Evolutionary conservation across 163 green algal genomes (phyloP).

Genomic region (Trebouxia gelatinosa): DNA sequence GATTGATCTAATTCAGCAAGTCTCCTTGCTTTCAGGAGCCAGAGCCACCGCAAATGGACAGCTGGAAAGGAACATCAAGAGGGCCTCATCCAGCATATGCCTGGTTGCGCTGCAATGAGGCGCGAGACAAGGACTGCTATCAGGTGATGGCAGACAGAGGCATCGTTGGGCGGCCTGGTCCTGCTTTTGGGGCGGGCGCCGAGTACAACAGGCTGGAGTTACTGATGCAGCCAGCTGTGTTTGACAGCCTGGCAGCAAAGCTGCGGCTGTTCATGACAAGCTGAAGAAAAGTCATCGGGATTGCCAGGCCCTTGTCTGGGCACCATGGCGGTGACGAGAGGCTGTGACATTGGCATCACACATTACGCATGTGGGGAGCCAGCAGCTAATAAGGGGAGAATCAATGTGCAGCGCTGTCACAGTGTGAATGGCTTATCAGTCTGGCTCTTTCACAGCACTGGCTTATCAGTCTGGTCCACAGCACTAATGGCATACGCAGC

Average conservation of each 20-base stretch:
- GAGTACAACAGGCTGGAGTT: constrained; percentile 20
- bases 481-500: too few species aligned
- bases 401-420: too few species aligned
- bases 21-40: too few species aligned
- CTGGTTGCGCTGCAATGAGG: neutral
- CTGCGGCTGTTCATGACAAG: neutral
- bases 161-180: constrained; percentile 1
- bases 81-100: neutral
- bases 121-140: neutral
- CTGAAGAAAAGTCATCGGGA: neutral
- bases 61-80: neutral
- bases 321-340: too few species aligned
- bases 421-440: too few species aligned
- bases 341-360: too few species aligned
- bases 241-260: constrained; percentile 7
- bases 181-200: neutral
- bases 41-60: neutral
- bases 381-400: too few species aligned
- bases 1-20: too few species aligned
- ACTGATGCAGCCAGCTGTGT: constrained; percentile 22
- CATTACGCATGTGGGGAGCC: too few species aligned
- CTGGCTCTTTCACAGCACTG: too few species aligned
- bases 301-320: neutral
- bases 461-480: too few species aligned
- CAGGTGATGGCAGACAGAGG: neutral